Conservation (phyloP, 140 eudicot genomes). For the Senecio squalidus region DNA sequence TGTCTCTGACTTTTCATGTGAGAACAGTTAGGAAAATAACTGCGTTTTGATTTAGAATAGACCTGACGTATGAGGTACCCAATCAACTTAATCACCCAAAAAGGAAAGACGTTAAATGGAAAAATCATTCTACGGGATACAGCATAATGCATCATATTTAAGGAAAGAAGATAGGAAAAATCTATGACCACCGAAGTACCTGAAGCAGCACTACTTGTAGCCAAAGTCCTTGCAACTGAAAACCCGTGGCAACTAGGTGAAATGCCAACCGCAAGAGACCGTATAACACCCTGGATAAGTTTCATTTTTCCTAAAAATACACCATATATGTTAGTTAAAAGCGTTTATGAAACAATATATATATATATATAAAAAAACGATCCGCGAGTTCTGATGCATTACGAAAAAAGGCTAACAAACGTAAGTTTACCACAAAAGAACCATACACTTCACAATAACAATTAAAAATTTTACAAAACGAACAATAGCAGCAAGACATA, state of each 20-base stretch:
- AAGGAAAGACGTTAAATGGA: neutral
- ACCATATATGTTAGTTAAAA: constrained; percentile 4
- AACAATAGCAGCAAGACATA: no score
- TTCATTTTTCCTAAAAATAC: constrained; percentile 44
- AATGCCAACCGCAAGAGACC: constrained; percentile 37
- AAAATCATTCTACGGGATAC: neutral
- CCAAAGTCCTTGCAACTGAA: constrained; percentile 31
- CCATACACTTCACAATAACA: no score
- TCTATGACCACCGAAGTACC: constrained; percentile 14
- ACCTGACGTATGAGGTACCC: neutral
- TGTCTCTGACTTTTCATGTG: neutral
- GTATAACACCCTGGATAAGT: constrained; percentile 40
- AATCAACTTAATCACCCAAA: neutral
- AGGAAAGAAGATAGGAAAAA: neutral
- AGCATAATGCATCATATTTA: neutral
- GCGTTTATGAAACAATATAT: neutral
- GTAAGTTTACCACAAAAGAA: no score
- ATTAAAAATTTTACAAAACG: no score
- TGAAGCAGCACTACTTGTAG: constrained; percentile 35
- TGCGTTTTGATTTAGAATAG: neutral
- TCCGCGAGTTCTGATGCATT: no score
- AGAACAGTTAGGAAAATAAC: neutral
- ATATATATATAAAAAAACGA: no score
- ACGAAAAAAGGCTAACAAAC: no score
- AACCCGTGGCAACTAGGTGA: constrained; percentile 27